Conservation (phyloP, 495 filamentous ascomycete genomes). For the Penicillium fimorum region DNA sequence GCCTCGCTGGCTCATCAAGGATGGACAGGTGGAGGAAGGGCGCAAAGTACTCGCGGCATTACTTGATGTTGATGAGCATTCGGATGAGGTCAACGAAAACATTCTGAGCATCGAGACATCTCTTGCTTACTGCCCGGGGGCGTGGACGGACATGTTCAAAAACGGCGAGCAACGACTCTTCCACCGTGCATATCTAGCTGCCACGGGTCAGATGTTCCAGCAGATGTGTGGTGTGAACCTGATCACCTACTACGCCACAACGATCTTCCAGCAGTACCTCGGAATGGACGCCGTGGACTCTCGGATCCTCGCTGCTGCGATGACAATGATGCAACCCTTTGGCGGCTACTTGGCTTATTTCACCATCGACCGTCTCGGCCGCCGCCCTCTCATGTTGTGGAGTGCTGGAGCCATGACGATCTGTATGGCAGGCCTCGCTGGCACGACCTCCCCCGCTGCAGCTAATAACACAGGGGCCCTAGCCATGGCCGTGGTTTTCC, state of each 20-base stretch:
- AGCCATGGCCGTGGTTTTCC: slow-evolving; percentile 40
- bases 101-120: slow-evolving; percentile 36
- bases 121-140: slow-evolving; percentile 22
- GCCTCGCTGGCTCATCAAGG: slow-evolving; percentile 56
- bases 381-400: slow-evolving; percentile 62
- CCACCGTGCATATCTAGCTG: slow-evolving; percentile 28
- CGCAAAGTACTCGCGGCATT: slow-evolving; percentile 32
- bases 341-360: slow-evolving; percentile 74
- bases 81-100: slow-evolving; percentile 25
- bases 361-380: slow-evolving; percentile 70
- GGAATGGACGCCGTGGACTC: slow-evolving; percentile 71
- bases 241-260: slow-evolving; percentile 60
- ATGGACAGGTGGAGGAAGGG: slow-evolving; percentile 51
- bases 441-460: slow-evolving; percentile 42
- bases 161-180: slow-evolving; percentile 25
- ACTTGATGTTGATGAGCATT: slow-evolving; percentile 26
- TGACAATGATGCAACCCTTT: slow-evolving; percentile 72
- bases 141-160: slow-evolving; percentile 24
- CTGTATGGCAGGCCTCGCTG: slow-evolving; percentile 57
- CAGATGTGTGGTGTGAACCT: slow-evolving; percentile 60
- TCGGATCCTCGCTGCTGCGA: slow-evolving; percentile 71
- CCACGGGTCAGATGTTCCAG: slow-evolving; percentile 47
- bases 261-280: slow-evolving; percentile 57
- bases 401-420: slow-evolving; percentile 54
- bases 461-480: slow-evolving; percentile 34